phyloP scores from a whole-genome alignment of 2,329 filamentous ascomycete species.

The Pseudogymnoascus sp. region DNA sequence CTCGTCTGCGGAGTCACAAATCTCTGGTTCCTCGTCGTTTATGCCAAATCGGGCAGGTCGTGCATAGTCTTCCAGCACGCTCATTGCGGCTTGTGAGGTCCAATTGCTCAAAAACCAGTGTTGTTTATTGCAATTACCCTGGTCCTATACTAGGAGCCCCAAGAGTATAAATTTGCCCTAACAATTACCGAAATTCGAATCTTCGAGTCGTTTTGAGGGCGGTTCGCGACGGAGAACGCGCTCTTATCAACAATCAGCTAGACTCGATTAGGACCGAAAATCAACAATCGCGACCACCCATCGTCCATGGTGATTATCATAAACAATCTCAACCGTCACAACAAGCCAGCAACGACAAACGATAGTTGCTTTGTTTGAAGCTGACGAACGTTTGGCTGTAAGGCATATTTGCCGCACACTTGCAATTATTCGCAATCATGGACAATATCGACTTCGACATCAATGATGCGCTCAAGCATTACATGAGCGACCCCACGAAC shows the following conservation, averaged over 20 bases:
- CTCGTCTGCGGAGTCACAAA: constrained; percentile 8
- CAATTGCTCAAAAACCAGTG: not conserved
- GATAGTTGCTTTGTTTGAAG: not conserved
- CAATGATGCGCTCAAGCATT: constrained; percentile 92
- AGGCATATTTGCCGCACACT: constrained; percentile 4
- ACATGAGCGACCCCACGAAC: constrained; percentile 82
- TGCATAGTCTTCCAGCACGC: not conserved
- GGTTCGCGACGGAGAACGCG: constrained; percentile 6
- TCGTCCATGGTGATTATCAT: constrained; percentile 1
- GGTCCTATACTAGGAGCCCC: not conserved
- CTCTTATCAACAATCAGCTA: not conserved
- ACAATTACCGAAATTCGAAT: not conserved
- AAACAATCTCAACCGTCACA: constrained; percentile 2
- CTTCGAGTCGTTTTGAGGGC: not conserved
- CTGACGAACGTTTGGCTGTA: not conserved
- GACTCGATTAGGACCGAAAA: constrained; percentile 7
- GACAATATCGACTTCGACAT: constrained; percentile 84
- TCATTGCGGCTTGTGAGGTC: not conserved
- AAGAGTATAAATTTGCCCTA: not conserved
- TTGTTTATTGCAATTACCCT: not conserved
- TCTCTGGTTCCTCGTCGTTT: constrained; percentile 1
- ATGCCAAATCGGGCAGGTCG: not conserved
- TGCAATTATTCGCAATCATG: constrained; percentile 38
- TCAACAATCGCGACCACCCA: constrained; percentile 8
- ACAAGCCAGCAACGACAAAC: constrained; percentile 2